These are phyloP conservation scores for Blumeriella jaapii DNA, from an alignment of 2,329 filamentous ascomycete species.

Conservation along the genomic window DNA sequence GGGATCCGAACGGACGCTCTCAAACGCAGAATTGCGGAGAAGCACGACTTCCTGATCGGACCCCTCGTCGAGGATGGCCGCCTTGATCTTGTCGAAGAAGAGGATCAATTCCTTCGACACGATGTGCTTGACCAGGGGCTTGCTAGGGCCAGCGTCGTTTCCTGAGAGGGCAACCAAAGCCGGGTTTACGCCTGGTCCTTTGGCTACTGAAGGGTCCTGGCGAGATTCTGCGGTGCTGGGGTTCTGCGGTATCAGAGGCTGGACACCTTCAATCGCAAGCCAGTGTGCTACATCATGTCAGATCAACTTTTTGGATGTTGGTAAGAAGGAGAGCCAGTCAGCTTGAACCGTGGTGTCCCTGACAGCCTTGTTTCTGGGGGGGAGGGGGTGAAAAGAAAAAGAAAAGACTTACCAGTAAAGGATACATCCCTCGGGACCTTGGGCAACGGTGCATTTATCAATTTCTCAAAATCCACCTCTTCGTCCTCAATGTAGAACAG, in stretches of 20 bases:
- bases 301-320: background rate
- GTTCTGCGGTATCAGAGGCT: constrained; percentile 93
- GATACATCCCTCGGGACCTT: constrained; percentile 89
- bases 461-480: constrained; percentile 96
- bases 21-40: constrained; percentile 73
- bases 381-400: too few species aligned
- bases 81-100: constrained; percentile 92
- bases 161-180: constrained; percentile 74
- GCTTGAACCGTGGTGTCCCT: too few species aligned
- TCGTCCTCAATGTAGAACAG: constrained; percentile 97
- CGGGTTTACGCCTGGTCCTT: constrained; percentile 79
- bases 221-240: constrained; percentile 76
- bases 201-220: constrained; percentile 75
- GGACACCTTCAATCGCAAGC: constrained; percentile 94
- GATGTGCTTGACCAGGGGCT: constrained; percentile 89
- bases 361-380: too few species aligned
- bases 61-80: constrained; percentile 75
- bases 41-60: constrained; percentile 64
- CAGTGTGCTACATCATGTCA: constrained; percentile 59
- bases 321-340: too few species aligned
- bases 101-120: constrained; percentile 91
- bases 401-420: constrained; percentile 59
- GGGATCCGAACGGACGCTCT: constrained; percentile 77
- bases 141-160: constrained; percentile 71
- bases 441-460: constrained; percentile 91